Evolutionary conservation across 352 stramenopile species (phyloP).

Genomic region (Pythium diclinum): DNA sequence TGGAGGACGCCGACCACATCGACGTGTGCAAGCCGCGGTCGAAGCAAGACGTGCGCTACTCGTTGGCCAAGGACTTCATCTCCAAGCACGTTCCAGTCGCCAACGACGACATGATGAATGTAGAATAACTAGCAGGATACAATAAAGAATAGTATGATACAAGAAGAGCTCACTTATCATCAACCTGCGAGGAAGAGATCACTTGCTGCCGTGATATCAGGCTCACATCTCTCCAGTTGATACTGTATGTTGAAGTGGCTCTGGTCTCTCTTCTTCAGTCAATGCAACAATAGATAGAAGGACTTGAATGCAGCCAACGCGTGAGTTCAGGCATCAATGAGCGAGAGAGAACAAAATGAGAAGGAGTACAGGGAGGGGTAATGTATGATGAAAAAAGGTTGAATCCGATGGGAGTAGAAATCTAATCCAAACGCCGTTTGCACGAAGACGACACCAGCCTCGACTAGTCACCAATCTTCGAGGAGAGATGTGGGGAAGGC

Average conservation of each 20-base stretch:
- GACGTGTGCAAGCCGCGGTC: constrained; percentile 76
- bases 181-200: background rate
- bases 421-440: constrained; percentile 20
- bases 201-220: background rate
- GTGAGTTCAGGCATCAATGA: background rate
- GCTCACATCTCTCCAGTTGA: background rate
- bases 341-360: background rate
- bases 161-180: too few relatives aligned
- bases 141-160: background rate
- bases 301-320: too few relatives aligned
- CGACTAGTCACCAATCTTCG: background rate
- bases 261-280: too few relatives aligned
- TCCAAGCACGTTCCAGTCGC: constrained; percentile 16
- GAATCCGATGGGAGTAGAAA: constrained; percentile 9
- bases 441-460: background rate
- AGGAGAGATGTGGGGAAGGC: background rate
- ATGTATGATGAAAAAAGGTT: constrained; percentile 23
- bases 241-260: background rate
- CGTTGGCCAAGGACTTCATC: constrained; percentile 63
- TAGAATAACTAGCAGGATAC: constrained; percentile 13
- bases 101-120: constrained; percentile 15
- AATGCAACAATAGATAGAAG: too few relatives aligned
- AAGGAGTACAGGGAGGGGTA: constrained; percentile 26
- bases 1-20: constrained; percentile 64
- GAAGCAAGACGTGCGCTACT: constrained; percentile 56